phyloP scores from a whole-genome alignment of 2,329 filamentous ascomycete genomes.

The Sclerotinia spermophila region DNA sequence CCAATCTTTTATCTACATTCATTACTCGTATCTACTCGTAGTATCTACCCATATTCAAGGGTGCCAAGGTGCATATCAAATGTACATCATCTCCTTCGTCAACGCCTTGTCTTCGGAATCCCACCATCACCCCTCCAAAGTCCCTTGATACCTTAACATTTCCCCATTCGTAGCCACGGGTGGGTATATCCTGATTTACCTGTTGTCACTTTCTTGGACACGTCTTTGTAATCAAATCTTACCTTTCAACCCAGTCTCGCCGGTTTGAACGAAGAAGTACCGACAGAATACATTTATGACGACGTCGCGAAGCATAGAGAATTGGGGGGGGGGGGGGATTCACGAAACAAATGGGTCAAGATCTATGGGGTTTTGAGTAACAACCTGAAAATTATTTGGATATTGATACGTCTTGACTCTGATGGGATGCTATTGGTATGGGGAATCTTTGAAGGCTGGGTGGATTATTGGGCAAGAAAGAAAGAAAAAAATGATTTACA shows the following conservation, averaged over 20 bases:
- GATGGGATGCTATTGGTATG: slow-evolving; percentile 1
- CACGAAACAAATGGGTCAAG: neutral
- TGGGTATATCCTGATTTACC: slow-evolving; percentile 1
- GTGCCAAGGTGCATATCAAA: slow-evolving; percentile 12
- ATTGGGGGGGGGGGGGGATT: neutral
- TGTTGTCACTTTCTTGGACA: slow-evolving; percentile 4
- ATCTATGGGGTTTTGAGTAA: neutral
- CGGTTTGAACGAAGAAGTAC: slow-evolving; percentile 13
- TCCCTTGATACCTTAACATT: neutral
- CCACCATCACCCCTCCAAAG: neutral
- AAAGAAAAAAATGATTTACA: neutral
- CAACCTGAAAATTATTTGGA: neutral
- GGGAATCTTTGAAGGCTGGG: neutral
- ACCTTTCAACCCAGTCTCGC: neutral
- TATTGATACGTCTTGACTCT: no score
- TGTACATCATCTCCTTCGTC: slow-evolving; percentile 14
- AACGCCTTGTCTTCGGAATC: slow-evolving; percentile 11
- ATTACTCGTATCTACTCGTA: slow-evolving; percentile 2
- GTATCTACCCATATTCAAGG: neutral
- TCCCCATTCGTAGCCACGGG: neutral
- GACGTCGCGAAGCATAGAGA: slow-evolving; percentile 7
- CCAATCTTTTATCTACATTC: neutral
- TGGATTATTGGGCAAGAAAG: slow-evolving; percentile 5
- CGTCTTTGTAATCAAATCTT: no score
- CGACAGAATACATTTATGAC: neutral